Evolutionary conservation across 2,329 filamentous ascomycete genomes (phyloP), one percentile per base, ranked within the genome.

Genomic region (Teratosphaeria viscida): DNA sequence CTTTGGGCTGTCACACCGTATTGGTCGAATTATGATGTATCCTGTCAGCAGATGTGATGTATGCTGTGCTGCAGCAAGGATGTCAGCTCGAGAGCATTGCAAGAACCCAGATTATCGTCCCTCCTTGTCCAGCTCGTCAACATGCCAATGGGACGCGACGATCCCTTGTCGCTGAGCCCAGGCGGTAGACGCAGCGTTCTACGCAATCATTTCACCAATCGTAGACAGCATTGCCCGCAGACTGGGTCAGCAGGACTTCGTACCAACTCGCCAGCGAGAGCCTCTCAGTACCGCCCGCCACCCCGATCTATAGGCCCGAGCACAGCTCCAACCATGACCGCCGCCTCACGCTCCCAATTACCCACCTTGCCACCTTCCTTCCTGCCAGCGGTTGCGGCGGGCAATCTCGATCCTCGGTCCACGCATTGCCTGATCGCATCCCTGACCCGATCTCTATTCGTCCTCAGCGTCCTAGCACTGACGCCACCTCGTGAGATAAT

Each of bases 241-340:
- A 32, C 29, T 7, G 5, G 29, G 7, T 7, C 29, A 32, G 29
- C 29, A 32, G 29, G 29, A 32, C 5, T 32, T 7, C 11, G 37
- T 43, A 5, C 4, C 16, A 1, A 5, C 16, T 43, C 37, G 37
- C 37, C 12, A 43, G 5, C 5, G 5, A 14, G 5, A 43, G 10
- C 43, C n/a, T n/a, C 43, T 49, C 19, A 49, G 16, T 54, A 52
- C 64, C 43, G 43, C 19, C 43, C 43, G 5, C 61, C 70, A 56
- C 55, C 55, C n/a, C 71, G 61, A 26, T 68, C 66, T 57, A 83
- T 64, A n/a, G 75, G 72, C n/a, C 82, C 81, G 56, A 91, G 80
- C 5, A 96, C 85, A 67, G 89, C 89, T 57, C 89, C 87, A 52
- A 95, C 88, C 92, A 97, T 96, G 55, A 97, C 92, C 1, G 92